Evolutionary conservation across 2,329 filamentous ascomycete species (phyloP).

Genomic region (Talaromyces verruculosus): DNA sequence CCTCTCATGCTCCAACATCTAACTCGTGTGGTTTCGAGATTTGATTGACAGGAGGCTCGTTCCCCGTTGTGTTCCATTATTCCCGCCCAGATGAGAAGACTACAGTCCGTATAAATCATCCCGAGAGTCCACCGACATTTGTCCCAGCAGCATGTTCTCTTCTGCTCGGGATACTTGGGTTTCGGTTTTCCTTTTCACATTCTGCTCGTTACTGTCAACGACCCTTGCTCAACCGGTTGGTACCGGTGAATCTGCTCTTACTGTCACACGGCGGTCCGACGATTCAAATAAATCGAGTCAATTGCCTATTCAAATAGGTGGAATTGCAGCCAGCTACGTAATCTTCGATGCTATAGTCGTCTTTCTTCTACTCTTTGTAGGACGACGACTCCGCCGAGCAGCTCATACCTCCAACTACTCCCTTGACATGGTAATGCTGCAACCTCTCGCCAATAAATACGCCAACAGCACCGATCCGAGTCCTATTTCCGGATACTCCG

Average conservation of each 20-base stretch:
- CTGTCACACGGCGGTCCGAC: neutral
- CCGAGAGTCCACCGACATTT: conserved; percentile 10
- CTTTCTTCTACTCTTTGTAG: conserved; percentile 61
- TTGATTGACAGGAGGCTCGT: neutral
- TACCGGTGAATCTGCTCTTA: neutral
- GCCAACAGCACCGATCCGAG: conserved; percentile 35
- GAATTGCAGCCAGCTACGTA: conserved; percentile 80
- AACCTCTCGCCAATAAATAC: conserved; percentile 33
- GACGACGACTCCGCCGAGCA: conserved; percentile 55
- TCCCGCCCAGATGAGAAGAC: conserved; percentile 13
- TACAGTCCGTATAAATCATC: conserved; percentile 6
- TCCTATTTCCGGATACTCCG: conserved; percentile 34
- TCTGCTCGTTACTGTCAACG: neutral
- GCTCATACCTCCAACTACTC: conserved; percentile 53
- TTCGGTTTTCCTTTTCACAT: neutral
- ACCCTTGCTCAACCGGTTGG: neutral
- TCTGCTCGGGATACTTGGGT: conserved; percentile 7
- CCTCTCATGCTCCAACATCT: conserved; percentile 5
- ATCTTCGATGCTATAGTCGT: conserved; percentile 73
- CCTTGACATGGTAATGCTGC: conserved; percentile 60
- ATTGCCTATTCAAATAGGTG: conserved; percentile 78
- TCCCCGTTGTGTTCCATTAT: neutral
- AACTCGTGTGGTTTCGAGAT: conserved; percentile 10
- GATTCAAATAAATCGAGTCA: conserved; percentile 50
- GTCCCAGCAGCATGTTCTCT: conserved; percentile 14